Evolutionary conservation across 257 asterid genomes (phyloP).

Genomic region (Nicotiana undulata): DNA sequence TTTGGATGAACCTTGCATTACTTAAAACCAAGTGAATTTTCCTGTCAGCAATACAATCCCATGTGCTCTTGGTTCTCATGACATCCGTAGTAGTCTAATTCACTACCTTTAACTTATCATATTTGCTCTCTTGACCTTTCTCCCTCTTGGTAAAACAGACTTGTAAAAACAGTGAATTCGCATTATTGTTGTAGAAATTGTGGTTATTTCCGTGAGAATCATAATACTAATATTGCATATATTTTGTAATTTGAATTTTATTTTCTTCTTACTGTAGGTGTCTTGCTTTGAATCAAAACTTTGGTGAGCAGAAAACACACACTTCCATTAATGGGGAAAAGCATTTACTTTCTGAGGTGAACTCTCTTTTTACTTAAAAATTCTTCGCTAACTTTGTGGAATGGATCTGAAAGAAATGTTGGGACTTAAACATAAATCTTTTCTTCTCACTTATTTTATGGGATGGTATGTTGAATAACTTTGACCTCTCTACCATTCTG

Average conservation of each 20-base stretch:
- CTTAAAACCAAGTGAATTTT: no score
- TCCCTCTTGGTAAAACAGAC: no score
- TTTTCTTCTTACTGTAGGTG: conserved; percentile 38
- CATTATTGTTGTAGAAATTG: neutral
- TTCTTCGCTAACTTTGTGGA: neutral
- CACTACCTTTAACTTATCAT: no score
- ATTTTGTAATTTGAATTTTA: neutral
- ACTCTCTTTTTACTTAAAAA: neutral
- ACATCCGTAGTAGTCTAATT: no score
- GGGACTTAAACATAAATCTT: neutral
- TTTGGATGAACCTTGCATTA: no score
- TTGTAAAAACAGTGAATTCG: neutral
- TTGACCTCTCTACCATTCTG: neutral
- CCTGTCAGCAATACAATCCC: no score
- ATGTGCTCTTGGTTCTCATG: no score
- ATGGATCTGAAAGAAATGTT: neutral
- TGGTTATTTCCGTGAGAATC: neutral
- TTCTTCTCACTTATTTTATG: neutral
- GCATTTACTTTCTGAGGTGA: conserved; percentile 48
- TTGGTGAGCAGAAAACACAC: conserved; percentile 30
- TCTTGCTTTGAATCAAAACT: conserved; percentile 16
- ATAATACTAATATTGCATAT: neutral
- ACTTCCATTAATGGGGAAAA: conserved; percentile 36
- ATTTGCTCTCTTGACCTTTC: no score
- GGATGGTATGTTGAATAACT: neutral